Evolutionary conservation across 164 flowering plant genomes (phyloP).

Genomic region (Vitis rupestris): DNA sequence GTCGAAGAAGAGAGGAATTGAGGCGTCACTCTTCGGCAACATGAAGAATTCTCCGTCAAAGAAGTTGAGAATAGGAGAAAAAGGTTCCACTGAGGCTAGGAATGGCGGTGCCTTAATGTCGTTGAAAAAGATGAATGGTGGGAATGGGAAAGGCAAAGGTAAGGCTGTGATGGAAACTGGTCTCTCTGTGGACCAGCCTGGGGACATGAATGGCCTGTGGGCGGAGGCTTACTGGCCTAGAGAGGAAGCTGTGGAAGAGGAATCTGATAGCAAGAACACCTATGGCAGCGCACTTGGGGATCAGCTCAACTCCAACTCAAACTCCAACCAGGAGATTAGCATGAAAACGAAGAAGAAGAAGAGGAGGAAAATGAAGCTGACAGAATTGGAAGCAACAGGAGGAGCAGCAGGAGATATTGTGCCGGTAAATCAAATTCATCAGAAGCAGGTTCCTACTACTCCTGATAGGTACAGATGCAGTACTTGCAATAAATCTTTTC

Average conservation of each 20-base stretch:
- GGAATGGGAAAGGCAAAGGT: neutral
- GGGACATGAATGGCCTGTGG: neutral
- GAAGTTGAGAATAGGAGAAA: slow-evolving; percentile 1
- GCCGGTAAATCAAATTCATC: neutral
- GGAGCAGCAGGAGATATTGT: neutral
- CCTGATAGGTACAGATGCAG: slow-evolving; percentile 25
- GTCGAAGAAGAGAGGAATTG: slow-evolving; percentile 3
- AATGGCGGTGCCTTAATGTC: neutral
- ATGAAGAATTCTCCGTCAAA: neutral
- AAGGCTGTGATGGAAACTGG: neutral
- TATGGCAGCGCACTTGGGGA: neutral
- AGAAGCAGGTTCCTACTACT: neutral
- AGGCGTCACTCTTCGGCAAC: neutral
- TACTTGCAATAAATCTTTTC: slow-evolving; percentile 46
- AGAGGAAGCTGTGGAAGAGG: neutral
- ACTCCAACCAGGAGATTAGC: neutral
- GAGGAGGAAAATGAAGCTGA: slow-evolving; percentile 28
- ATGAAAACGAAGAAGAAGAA: slow-evolving; percentile 10
- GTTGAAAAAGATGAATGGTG: neutral
- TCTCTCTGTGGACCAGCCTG: neutral
- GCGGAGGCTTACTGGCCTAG: neutral
- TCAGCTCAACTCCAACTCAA: neutral
- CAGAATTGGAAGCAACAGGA: slow-evolving; percentile 33
- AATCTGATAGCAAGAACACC: neutral
- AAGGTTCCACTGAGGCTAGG: neutral